These are phyloP conservation scores for Beauveria sp. DNA, from an alignment of 2,329 filamentous ascomycete genomes.

Conservation along the genomic window DNA sequence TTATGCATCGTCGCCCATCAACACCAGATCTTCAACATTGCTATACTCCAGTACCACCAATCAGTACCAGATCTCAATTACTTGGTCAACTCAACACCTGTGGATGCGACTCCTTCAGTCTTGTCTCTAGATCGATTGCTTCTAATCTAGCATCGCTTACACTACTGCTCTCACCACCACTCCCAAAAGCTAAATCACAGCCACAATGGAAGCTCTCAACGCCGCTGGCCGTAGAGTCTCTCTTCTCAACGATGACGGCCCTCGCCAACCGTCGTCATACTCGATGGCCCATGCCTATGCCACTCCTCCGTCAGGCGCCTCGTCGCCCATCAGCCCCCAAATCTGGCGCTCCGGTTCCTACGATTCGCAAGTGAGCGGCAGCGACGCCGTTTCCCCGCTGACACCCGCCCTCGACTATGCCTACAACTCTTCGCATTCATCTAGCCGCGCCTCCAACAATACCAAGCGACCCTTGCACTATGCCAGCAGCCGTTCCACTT, in stretches of 20 bases:
- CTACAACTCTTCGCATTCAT: constrained; percentile 27
- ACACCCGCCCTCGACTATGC: constrained; percentile 43
- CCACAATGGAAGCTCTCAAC: constrained; percentile 45
- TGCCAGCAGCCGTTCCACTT: constrained; percentile 37
- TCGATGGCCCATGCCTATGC: constrained; percentile 26
- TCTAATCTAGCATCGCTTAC: background rate
- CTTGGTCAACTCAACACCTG: background rate
- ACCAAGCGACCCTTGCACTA: constrained; percentile 36
- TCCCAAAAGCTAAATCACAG: background rate
- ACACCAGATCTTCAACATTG: background rate
- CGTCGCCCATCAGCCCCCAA: constrained; percentile 45
- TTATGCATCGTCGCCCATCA: background rate
- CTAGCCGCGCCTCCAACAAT: constrained; percentile 24
- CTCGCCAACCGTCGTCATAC: constrained; percentile 28
- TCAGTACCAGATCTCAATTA: background rate
- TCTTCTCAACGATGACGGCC: constrained; percentile 48
- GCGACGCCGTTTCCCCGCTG: constrained; percentile 45
- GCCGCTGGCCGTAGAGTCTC: constrained; percentile 51
- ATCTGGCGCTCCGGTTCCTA: constrained; percentile 54
- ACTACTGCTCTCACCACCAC: background rate
- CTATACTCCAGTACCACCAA: background rate
- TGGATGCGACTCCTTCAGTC: background rate
- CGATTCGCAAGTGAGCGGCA: constrained; percentile 47
- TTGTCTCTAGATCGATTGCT: background rate
- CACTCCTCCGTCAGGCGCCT: constrained; percentile 31